A percentile compares a stretch with the other conserved stretches of the same genome.
Conservation (phyloP, 805 yeast genomes). For the Saturnispora gosingensis region DNA sequence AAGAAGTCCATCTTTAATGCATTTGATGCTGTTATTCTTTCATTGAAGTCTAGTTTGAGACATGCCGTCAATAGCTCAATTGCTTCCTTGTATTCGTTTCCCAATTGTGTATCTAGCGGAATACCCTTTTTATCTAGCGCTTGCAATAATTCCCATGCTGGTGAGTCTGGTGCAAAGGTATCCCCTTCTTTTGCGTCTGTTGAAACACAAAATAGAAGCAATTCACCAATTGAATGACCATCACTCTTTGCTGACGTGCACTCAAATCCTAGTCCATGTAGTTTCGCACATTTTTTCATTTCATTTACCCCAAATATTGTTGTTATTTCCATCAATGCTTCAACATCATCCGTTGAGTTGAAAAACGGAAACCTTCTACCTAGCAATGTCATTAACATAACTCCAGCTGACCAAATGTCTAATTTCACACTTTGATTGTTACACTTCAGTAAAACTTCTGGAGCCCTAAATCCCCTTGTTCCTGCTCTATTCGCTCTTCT, state of each 20-base stretch:
- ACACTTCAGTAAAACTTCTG: constrained; percentile 84
- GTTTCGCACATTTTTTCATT: constrained; percentile 65
- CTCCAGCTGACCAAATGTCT: constrained; percentile 92
- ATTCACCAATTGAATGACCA: constrained; percentile 30
- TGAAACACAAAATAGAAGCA: constrained; percentile 35
- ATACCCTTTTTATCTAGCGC: constrained; percentile 37
- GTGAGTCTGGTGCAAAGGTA: constrained; percentile 62
- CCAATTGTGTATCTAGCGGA: constrained; percentile 27
- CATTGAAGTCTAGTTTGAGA: constrained; percentile 47
- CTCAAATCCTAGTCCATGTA: constrained; percentile 87
- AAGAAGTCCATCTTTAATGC: constrained; percentile 54
- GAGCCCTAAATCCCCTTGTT: constrained; percentile 90
- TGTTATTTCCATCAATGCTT: constrained; percentile 80
- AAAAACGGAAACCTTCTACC: constrained; percentile 84
- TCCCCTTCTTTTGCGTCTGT: constrained; percentile 42
- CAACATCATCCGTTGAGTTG: constrained; percentile 88
- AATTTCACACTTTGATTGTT: constrained; percentile 71
- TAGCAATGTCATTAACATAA: constrained; percentile 69
- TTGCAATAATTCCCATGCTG: constrained; percentile 54
- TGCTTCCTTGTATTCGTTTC: constrained; percentile 36
- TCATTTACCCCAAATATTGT: constrained; percentile 67
- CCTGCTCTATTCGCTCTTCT: constrained; percentile 96
- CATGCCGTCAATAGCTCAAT: constrained; percentile 49
- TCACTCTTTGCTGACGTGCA: constrained; percentile 45
- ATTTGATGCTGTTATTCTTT: constrained; percentile 49